Conservation (phyloP, 257 asterid species). For the Thymus mandschuricus region DNA sequence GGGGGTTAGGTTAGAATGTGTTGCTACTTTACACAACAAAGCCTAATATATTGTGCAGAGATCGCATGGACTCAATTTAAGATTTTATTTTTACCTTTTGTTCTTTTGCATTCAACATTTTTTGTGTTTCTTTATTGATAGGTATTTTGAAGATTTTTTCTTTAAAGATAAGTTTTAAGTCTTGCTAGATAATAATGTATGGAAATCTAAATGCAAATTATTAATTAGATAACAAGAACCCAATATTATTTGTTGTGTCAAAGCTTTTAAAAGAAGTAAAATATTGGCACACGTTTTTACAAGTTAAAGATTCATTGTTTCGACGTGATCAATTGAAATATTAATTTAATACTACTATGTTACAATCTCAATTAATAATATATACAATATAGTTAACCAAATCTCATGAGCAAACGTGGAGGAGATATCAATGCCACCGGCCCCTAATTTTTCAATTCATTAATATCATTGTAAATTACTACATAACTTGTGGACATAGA, state of each 20-base stretch:
- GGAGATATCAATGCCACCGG: constrained; percentile 16
- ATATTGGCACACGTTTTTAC: neutral
- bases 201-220: neutral
- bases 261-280: neutral
- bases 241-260: neutral
- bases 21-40: constrained; percentile 36
- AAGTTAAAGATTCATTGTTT: constrained; percentile 2
- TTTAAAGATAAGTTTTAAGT: neutral
- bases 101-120: neutral
- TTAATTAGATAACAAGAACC: neutral
- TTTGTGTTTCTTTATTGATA: neutral
- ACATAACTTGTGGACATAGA: neutral
- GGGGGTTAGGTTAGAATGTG: constrained; percentile 40
- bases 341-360: neutral
- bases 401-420: neutral
- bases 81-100: neutral
- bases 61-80: neutral
- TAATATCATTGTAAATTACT: neutral
- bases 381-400: constrained; percentile 1
- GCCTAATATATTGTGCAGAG: neutral
- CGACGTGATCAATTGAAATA: constrained; percentile 10
- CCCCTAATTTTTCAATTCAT: constrained; percentile 2
- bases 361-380: neutral
- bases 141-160: neutral
- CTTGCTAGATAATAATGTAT: no score